A percentile compares a stretch with the other conserved stretches of the same genome.
phyloP scores from a whole-genome alignment of 176 grass and related monocot species.

The Ananas comosus region DNA sequence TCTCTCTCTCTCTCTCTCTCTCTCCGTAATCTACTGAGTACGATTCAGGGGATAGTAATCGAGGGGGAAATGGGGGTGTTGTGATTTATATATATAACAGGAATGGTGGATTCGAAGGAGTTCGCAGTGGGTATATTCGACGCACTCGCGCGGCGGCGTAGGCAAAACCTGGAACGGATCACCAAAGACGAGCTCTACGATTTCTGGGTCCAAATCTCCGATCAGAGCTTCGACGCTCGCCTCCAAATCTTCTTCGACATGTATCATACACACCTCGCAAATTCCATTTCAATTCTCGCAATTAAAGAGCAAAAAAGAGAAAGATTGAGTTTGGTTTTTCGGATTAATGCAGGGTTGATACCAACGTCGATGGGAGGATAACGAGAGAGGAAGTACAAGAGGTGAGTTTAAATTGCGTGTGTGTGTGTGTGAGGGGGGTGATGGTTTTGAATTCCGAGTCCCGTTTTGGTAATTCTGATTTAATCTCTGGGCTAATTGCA shows the following conservation, averaged over 20 bases:
- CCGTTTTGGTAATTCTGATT: slow-evolving; percentile 13
- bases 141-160: slow-evolving; percentile 56
- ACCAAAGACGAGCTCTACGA: slow-evolving; percentile 93
- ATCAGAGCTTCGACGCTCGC: slow-evolving; percentile 98
- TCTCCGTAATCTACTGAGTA: background rate
- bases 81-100: slow-evolving; percentile 12
- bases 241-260: slow-evolving; percentile 99
- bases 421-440: background rate
- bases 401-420: slow-evolving; percentile 43
- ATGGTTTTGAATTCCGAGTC: background rate
- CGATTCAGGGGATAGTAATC: background rate
- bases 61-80: background rate
- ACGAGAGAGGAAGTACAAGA: slow-evolving; percentile 98
- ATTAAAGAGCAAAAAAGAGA: no score
- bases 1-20: background rate
- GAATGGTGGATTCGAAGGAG: slow-evolving; percentile 95
- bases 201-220: slow-evolving; percentile 98
- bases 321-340: background rate
- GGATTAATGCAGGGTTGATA: slow-evolving; percentile 79
- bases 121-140: slow-evolving; percentile 93
- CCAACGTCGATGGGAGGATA: slow-evolving; percentile 98
- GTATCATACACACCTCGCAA: slow-evolving; percentile 25
- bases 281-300: no score
- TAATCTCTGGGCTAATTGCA: slow-evolving; percentile 15
- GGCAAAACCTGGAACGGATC: slow-evolving; percentile 82